Base-by-base conservation (phyloP, 2,329 filamentous ascomycete species). In the Didymella segeticola region DNA sequence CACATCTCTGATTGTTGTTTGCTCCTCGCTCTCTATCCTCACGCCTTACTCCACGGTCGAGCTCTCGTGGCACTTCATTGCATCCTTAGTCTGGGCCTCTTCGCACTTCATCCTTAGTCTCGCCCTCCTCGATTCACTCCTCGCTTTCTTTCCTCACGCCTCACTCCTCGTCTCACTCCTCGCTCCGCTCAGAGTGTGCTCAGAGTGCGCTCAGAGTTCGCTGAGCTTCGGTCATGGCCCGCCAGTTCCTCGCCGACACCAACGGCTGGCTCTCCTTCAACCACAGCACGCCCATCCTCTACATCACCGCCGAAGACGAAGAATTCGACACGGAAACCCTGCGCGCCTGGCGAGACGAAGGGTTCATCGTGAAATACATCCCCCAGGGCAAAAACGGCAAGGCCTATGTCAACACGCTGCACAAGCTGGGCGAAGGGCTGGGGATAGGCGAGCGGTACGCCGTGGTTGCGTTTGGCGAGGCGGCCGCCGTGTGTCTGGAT, bases 381-480 rank as follows among this genome's bases (percentile, higher is more conserved):
- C 81, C 84, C 2, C 68, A 79, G 57, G 74, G 77, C 6, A 79
- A 82, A 30, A 79, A 81, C 14, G 80, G 81, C 15, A 74, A 76
- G 50, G 71, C 74, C 38, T 81, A 79, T 43, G 72, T 79, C n/a
- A 69, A 75, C 41, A 72, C 72, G 47, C 65, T 87, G 51, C 79
- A 81, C 56, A 72, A 75, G 15, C 70, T 83, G 29, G 81, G 81
- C 45, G 82, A 85, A 33, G 77, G 78, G 9, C 81, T 86, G 58
- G 76, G 79, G 12, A 77, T 86, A 29, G 83, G 85, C 20, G 84
- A 86, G 67, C 80, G 82, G 53, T 89, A 86, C 70, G 85, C 81
- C 9, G 17, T n/a, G 9, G 2, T 58, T 87, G 86, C 86, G 15
- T 88, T 83, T 62, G 86, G 84, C 9, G 80, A 85, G 45, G 85